Base-by-base conservation (phyloP, 2,329 filamentous ascomycete genomes). In the Penicillium occitanis region DNA sequence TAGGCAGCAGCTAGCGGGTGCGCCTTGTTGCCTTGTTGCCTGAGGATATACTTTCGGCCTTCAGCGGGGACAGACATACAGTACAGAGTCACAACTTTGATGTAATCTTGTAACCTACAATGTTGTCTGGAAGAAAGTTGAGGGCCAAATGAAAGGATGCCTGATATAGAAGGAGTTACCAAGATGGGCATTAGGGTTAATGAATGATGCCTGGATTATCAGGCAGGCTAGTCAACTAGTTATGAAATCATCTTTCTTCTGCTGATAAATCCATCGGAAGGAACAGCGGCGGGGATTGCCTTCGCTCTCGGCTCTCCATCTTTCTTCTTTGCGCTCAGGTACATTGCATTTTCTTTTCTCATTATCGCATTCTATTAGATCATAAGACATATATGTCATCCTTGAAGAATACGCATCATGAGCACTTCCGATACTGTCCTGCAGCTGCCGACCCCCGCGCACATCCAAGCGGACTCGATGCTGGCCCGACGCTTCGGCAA, bases 391-490 rank as follows among this genome's bases (percentile, higher is more conserved):
- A 28, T 46, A 42, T 60, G 3, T 22, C 30, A 19, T 10, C 13
- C 5, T 22, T n/a, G 22, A 28, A 42, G 22, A 5, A 28, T 10
- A 42, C n/a, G 33, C 60, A 63, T 35, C 14, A 66, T 66, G 65
- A 60, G 61, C 65, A 46, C 59, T 30, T 30, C 61, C 50, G 33
- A 57, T 48, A 17, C 28, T 33, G 11, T 53, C 25, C 70, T 74
- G 44, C 74, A 80, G 64, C 81, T 88, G 63, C 87, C 87, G 33
- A 81, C 83, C 70, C 86, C 87, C 61, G 84, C 85, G 44, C 85
- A 88, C 76, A 77, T 83, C 66, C 80, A 84, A 69, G 78, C 85
- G 71, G 87, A 89, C 75, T 87, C 86, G 44, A 82, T 83, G 76
- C 72, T 84, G 53, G 78, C 80, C 10, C 77, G 80, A 59, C 81